phyloP scores from a whole-genome alignment of 2,329 filamentous ascomycete genomes.

The Lizonia empirigonia region DNA sequence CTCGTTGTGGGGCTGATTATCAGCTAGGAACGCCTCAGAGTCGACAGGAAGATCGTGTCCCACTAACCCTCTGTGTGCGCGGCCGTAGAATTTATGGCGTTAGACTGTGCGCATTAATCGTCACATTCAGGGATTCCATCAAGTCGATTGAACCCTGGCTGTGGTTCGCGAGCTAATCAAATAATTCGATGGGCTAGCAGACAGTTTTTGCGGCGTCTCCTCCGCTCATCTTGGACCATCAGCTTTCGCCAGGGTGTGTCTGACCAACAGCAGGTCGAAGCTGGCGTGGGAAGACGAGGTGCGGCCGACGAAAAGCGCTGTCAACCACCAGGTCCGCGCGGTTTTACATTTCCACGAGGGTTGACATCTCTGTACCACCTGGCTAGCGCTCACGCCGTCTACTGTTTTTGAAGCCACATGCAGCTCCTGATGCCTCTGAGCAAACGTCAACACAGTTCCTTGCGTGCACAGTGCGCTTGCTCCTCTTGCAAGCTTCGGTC shows the following conservation, averaged over 20 bases:
- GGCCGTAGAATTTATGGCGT: slow-evolving; percentile 39
- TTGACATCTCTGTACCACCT: slow-evolving; percentile 32
- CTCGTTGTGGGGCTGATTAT: slow-evolving; percentile 37
- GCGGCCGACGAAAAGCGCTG: slow-evolving; percentile 28
- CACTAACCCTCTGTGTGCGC: slow-evolving; percentile 31
- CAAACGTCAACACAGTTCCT: slow-evolving; percentile 36
- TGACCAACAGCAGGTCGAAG: slow-evolving; percentile 33
- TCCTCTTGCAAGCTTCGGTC: slow-evolving; percentile 33
- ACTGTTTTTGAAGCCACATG: slow-evolving; percentile 39
- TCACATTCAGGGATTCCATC: slow-evolving; percentile 20
- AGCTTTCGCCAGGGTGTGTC: slow-evolving; percentile 28
- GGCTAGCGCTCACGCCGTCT: slow-evolving; percentile 42
- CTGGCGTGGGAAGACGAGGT: slow-evolving; percentile 23
- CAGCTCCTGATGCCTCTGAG: slow-evolving; percentile 29
- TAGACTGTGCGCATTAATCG: slow-evolving; percentile 32
- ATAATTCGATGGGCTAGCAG: slow-evolving; percentile 20
- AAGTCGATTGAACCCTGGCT: slow-evolving; percentile 32
- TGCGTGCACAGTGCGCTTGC: slow-evolving; percentile 36
- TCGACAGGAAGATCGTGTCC: slow-evolving; percentile 30
- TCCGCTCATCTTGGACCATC: slow-evolving; percentile 31
- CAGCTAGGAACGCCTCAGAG: slow-evolving; percentile 31
- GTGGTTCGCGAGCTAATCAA: slow-evolving; percentile 29
- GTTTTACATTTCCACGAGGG: slow-evolving; percentile 34
- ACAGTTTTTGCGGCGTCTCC: slow-evolving; percentile 33
- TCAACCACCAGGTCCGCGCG: slow-evolving; percentile 10